Base-by-base conservation (phyloP, 129 eudicot species). In the Saussurea involucrata region DNA sequence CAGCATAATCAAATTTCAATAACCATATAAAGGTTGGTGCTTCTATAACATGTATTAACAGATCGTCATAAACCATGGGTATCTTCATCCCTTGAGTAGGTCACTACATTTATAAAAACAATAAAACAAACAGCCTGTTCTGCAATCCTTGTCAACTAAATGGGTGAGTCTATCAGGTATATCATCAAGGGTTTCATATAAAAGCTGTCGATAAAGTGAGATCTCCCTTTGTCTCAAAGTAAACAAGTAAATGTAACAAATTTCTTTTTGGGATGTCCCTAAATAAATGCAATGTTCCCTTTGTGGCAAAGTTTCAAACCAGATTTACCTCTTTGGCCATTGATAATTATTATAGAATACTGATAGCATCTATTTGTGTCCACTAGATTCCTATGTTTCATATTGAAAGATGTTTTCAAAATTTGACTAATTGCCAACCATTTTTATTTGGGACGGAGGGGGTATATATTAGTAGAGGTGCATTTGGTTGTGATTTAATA, bases 41-140 rank as follows among this genome's bases (percentile, higher is more conserved):
- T 68, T 57, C 76, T 24, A 53, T 66, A 72, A 79, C 46, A 33
- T 29, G 71, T 49, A 79, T 15, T 44, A 71, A 63, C 53, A 53
- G 24, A 79, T 3, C 27, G 8, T 20, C 61, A 53, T 53, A 53
- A 53, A 6, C 9, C 61, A 53, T 17, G 61, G 22, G 24, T n/a
- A 53, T 53, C 22, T 53, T 17, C 61, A 53, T n/a, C 61, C 61
- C 61, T 53, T n/a, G 22, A 53, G 21, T 53, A 53, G 61, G 17
- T 53, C 9, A 53, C 61, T 53, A 53, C 61, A 53, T 53, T 53
- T 53, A 53, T 53, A 17, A 17, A 53, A 53, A 17, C 24, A 53
- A 17, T n/a, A 53, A 53, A 17, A 53, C 22, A 2, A 53, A 53
- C 61, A n/a, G 61, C 24, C 24, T 17, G 61, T 53, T 53, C 61